Evolutionary conservation across 2,329 filamentous ascomycete genomes (phyloP), one percentile per base, ranked within the genome.

Genomic region (Aspergillus sp.): DNA sequence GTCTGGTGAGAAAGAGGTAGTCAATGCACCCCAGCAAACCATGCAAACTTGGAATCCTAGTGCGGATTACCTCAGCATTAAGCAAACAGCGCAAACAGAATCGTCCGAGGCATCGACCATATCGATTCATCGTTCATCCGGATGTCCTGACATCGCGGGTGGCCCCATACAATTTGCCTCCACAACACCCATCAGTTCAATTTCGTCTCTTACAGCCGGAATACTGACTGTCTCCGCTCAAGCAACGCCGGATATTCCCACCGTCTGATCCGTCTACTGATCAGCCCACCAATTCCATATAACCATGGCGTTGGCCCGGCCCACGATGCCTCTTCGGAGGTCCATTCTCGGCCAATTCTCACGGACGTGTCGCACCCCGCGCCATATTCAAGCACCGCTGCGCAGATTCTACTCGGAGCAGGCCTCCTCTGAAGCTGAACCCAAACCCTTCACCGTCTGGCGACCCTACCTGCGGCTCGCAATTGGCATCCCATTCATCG

Each of bases 401-500:
- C 62, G 66, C 40, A 62, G 61, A 40, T 67, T 65, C 50, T 63
- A 61, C 3, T 61, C 66, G 8, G 58, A 57, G 36, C 54, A 64
- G 32, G 60, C 56, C 17, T 47, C 60, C 4, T 54, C 47, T 16
- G 54, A 62, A 40, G 54, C 47, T 16, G 54, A 62, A 40, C 55
- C 60, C 11, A 58, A 67, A 50, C 56, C 64, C 17, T 69, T 71
- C 45, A 68, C 65, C 16, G 74, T 78, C 36, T 73, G 69, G 65
- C 64, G 71, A 46, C 77, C 77, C 9, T 79, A 77, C 58, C 67
- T 78, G 36, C 74, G 76, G 51, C 68, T 81, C 19, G 71, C 74
- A 7, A 58, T 80, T 55, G 79, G 78, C 11, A 62, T 78, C 45
- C 73, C 79, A 11, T 76, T 80, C 58, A 73, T 79, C 57, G 69